phyloP scores from a whole-genome alignment of 805 yeast genomes.

The Saccharomyces mikatae region DNA sequence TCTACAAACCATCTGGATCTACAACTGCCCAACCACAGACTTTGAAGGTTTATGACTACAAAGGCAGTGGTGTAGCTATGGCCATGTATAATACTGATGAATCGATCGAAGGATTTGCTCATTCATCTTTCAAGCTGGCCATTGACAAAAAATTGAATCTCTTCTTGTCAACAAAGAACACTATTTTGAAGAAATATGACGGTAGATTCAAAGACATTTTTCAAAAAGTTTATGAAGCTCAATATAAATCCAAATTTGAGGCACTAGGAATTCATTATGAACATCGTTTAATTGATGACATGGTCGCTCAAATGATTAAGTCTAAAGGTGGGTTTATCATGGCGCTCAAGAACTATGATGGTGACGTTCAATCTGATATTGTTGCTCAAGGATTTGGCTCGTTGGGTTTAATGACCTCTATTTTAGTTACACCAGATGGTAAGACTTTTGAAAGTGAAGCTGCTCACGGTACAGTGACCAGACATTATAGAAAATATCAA shows the following conservation, averaged over 20 bases:
- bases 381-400: slow-evolving; percentile 87
- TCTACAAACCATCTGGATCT: slow-evolving; percentile 54
- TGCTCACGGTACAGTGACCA: slow-evolving; percentile 82
- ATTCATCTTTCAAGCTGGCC: slow-evolving; percentile 71
- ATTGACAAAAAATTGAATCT: slow-evolving; percentile 54
- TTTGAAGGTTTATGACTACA: slow-evolving; percentile 49
- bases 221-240: slow-evolving; percentile 52
- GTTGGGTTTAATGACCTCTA: slow-evolving; percentile 77
- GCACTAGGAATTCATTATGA: slow-evolving; percentile 59
- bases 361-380: slow-evolving; percentile 79
- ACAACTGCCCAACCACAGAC: slow-evolving; percentile 3
- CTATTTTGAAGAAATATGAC: slow-evolving; percentile 73
- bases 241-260: slow-evolving; percentile 52
- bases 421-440: slow-evolving; percentile 76
- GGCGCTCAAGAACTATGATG: slow-evolving; percentile 79
- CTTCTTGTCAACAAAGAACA: slow-evolving; percentile 68
- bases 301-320: slow-evolving; percentile 85
- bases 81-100: slow-evolving; percentile 82
- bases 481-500: slow-evolving; percentile 78
- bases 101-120: slow-evolving; percentile 70
- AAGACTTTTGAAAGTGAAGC: slow-evolving; percentile 81
- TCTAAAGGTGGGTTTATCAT: slow-evolving; percentile 75
- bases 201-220: slow-evolving; percentile 78
- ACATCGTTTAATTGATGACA: slow-evolving; percentile 77
- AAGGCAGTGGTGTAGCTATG: slow-evolving; percentile 58